Percentiles rank a stretch among this genome's conserved stretches.
phyloP scores from a whole-genome alignment of 1,284 basidiomycete species.

The Cerrena zonata region DNA sequence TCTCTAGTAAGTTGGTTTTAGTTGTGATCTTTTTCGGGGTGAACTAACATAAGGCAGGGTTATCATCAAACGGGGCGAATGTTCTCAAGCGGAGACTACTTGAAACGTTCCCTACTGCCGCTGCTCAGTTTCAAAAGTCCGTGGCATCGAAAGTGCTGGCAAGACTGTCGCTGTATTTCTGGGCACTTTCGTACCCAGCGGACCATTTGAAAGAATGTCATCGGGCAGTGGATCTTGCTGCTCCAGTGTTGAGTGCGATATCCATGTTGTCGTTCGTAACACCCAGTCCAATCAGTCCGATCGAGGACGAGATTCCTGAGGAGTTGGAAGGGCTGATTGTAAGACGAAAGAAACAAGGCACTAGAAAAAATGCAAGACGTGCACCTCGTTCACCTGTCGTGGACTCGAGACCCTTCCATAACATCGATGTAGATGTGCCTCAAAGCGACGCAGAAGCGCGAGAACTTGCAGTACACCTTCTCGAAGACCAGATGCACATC shows the following conservation, averaged over 20 bases:
- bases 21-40: no score
- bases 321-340: background rate
- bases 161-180: slow-evolving; percentile 12
- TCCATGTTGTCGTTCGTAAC: slow-evolving; percentile 1
- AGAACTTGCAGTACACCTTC: slow-evolving; percentile 16
- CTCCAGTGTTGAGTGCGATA: slow-evolving; percentile 3
- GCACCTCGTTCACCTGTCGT: slow-evolving; percentile 5
- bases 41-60: no score
- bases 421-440: slow-evolving; percentile 25
- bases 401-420: slow-evolving; percentile 25
- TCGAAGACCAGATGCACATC: slow-evolving; percentile 20
- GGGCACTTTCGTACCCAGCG: slow-evolving; percentile 9
- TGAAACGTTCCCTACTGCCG: slow-evolving; percentile 5
- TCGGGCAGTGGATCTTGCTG: slow-evolving; percentile 7
- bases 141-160: slow-evolving; percentile 4
- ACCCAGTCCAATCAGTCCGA: background rate
- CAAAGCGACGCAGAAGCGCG: slow-evolving; percentile 19
- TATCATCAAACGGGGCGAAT: no score
- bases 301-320: slow-evolving; percentile 4
- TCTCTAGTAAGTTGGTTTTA: slow-evolving; percentile 13
- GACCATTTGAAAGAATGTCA: slow-evolving; percentile 8
- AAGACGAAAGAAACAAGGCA: slow-evolving; percentile 9
- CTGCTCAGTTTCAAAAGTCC: slow-evolving; percentile 7
- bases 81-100: slow-evolving; percentile 5
- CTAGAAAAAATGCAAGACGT: slow-evolving; percentile 8